phyloP scores from a whole-genome alignment of 495 filamentous ascomycete genomes.

The Podospora fimiseda region DNA sequence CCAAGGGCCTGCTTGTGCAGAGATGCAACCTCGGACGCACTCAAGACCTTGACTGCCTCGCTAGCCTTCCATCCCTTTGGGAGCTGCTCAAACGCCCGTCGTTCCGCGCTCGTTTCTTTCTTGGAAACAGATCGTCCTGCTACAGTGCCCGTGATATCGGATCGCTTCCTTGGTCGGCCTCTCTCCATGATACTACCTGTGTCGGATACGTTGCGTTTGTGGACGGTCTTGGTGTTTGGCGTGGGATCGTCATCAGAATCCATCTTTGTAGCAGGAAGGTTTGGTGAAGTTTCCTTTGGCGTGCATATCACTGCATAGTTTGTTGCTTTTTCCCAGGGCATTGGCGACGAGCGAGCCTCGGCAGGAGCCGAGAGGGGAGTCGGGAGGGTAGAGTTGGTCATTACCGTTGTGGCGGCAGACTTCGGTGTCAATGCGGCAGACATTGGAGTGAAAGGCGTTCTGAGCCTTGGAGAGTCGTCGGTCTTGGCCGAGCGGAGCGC shows the following conservation, averaged over 20 bases:
- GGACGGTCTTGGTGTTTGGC: conserved; percentile 16
- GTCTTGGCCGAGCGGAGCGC: conserved; percentile 26
- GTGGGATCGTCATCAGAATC: conserved; percentile 27
- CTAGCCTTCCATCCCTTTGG: conserved; percentile 51
- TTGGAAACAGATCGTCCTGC: conserved; percentile 28
- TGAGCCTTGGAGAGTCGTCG: conserved; percentile 41
- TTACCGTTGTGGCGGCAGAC: conserved; percentile 36
- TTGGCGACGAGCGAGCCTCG: conserved; percentile 36
- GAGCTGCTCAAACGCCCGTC: conserved; percentile 47
- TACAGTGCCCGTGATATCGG: conserved; percentile 26
- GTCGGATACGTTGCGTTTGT: conserved; percentile 50
- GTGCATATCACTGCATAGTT: conserved; percentile 16
- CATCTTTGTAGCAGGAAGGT: conserved; percentile 23
- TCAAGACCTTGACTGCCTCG: conserved; percentile 44
- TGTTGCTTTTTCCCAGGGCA: conserved; percentile 38
- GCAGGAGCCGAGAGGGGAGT: conserved; percentile 42
- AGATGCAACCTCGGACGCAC: conserved; percentile 44
- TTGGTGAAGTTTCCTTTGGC: conserved; percentile 21
- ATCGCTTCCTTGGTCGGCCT: conserved; percentile 49
- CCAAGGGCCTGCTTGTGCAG: conserved; percentile 57
- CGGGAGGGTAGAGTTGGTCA: conserved; percentile 37
- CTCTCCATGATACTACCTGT: conserved; percentile 54
- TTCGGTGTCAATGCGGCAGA: conserved; percentile 34
- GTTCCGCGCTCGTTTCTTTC: conserved; percentile 39
- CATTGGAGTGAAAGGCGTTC: conserved; percentile 39